Percentiles rank a stretch among this genome's conserved stretches.
Conservation (phyloP, 805 yeast species). For the Yarrowia sp. region DNA sequence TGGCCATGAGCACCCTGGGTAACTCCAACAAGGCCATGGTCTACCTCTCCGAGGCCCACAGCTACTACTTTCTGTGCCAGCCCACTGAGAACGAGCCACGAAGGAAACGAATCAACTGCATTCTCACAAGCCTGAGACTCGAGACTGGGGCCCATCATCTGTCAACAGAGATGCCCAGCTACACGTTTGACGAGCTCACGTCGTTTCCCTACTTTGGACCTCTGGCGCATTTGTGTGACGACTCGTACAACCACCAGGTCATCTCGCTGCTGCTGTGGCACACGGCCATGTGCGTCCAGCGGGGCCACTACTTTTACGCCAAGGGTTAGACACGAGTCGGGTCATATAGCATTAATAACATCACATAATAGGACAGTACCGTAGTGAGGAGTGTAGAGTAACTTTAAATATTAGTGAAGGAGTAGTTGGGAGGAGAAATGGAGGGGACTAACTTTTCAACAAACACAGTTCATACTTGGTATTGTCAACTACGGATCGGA, state of each 20-base stretch:
- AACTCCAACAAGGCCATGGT: conserved; percentile 14
- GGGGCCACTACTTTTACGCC: background rate
- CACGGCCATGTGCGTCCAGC: conserved; percentile 12
- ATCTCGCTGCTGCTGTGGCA: conserved; percentile 22
- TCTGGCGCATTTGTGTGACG: conserved; percentile 4
- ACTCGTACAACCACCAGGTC: conserved; percentile 17
- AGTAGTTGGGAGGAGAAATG: too few species aligned
- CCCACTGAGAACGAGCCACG: background rate
- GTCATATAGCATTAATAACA: background rate
- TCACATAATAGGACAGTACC: background rate
- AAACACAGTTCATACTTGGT: too few species aligned
- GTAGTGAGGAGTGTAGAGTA: too few species aligned
- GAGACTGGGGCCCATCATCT: conserved; percentile 13
- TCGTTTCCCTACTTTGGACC: conserved; percentile 2
- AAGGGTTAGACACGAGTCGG: background rate
- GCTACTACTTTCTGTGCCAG: conserved; percentile 14
- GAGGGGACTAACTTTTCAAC: too few species aligned
- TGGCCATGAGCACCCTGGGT: conserved; percentile 15
- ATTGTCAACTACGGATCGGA: too few species aligned
- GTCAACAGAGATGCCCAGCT: conserved; percentile 3
- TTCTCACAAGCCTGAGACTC: conserved; percentile 11
- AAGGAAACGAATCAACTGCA: conserved; percentile 16
- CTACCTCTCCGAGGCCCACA: conserved; percentile 15
- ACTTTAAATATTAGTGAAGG: too few species aligned
- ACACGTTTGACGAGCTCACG: conserved; percentile 14